phyloP scores from a whole-genome alignment of 495 filamentous ascomycete genomes.

The Aspergillus taichungensis region DNA sequence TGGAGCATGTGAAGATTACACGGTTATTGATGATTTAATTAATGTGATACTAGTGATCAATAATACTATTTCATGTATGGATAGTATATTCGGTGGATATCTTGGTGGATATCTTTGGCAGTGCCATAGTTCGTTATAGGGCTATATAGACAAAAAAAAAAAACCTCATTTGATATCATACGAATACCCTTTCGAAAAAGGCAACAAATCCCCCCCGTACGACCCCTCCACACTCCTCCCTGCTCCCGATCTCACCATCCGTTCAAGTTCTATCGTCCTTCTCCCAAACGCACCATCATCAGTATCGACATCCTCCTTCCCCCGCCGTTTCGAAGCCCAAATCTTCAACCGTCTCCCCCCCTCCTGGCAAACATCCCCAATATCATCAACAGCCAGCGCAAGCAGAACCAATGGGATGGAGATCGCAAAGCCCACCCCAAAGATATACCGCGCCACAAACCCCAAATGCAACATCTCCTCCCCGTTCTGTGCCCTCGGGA shows the following conservation, averaged over 20 bases:
- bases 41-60: no score
- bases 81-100: no score
- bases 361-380: slow-evolving; percentile 34
- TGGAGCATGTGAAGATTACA: no score
- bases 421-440: slow-evolving; percentile 59
- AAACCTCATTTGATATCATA: no score
- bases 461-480: slow-evolving; percentile 32
- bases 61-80: no score
- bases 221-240: background rate
- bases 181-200: no score
- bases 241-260: slow-evolving; percentile 18
- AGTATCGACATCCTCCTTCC: slow-evolving; percentile 1
- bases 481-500: slow-evolving; percentile 24
- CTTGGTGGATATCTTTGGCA: no score
- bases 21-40: no score
- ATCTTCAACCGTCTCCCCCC: slow-evolving; percentile 15
- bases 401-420: slow-evolving; percentile 52
- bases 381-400: slow-evolving; percentile 50
- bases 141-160: no score
- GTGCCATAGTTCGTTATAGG: no score
- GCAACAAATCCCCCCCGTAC: no score
- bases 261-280: slow-evolving; percentile 25
- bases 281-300: background rate
- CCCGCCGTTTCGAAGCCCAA: slow-evolving; percentile 15
- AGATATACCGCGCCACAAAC: slow-evolving; percentile 57